Conservation (phyloP, 2,329 filamentous ascomycete species). For the Sporothrix pallida region DNA sequence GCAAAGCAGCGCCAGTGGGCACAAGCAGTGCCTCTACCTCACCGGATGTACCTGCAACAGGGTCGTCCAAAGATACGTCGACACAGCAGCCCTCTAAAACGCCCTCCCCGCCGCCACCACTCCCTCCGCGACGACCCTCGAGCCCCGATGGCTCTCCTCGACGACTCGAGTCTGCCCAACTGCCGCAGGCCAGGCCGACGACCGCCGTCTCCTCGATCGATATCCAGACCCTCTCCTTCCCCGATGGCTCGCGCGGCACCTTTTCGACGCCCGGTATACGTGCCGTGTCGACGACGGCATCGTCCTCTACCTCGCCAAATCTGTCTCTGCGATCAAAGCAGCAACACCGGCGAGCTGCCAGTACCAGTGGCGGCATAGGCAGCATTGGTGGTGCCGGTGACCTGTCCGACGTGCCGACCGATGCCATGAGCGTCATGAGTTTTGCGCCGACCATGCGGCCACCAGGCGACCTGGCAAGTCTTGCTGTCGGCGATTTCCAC, state of each 20-base stretch:
- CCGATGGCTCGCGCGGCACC: conserved; percentile 70
- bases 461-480: conserved; percentile 77
- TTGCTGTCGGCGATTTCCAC: conserved; percentile 74
- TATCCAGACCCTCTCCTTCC: conserved; percentile 76
- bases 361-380: conserved; percentile 33
- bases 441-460: conserved; percentile 67
- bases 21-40: no score
- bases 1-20: neutral
- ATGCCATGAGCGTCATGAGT: conserved; percentile 71
- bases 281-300: conserved; percentile 47
- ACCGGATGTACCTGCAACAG: no score
- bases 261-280: conserved; percentile 55
- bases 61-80: conserved; percentile 40
- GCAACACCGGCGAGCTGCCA: conserved; percentile 32
- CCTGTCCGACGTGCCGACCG: conserved; percentile 60
- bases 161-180: conserved; percentile 46
- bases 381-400: conserved; percentile 18
- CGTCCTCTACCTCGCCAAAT: conserved; percentile 32
- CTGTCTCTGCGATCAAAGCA: conserved; percentile 16
- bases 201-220: conserved; percentile 84
- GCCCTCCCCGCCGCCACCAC: conserved; percentile 61
- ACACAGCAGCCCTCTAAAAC: conserved; percentile 41
- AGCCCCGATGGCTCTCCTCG: conserved; percentile 35
- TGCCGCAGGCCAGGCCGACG: conserved; percentile 69
- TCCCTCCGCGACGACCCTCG: conserved; percentile 42